Base-by-base conservation (phyloP, 2,329 filamentous ascomycete genomes). In the Nannizzia gypsea region DNA sequence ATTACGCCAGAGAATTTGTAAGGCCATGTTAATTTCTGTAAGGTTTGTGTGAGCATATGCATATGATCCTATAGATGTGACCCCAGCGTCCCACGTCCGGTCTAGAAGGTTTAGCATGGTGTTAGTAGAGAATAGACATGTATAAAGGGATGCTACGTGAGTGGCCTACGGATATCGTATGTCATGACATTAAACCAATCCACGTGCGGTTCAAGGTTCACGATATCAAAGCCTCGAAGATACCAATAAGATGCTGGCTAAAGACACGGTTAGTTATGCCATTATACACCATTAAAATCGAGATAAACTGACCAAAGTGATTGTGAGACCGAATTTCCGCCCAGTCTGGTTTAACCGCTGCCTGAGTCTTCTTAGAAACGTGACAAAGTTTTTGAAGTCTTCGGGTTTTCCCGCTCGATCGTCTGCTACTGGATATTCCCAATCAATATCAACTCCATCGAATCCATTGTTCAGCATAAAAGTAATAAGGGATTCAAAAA, bases 381-480 rank as follows among this genome's bases (percentile, higher is more conserved):
- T 61, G 3, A 52, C 58, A 42, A 68, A 72, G 60, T 77, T 74
- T 0, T 60, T 61, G 44, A 62, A 68, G 46, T 80, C 77, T 1
- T 66, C 69, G 0, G 66, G 34, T 15, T 59, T 63, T 2, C 78
- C 77, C 3, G 66, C 66, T 3, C 75, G 68, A 28, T 75, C 73
- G 17, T 70, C 67, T 2, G 76, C 74, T 13, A 40, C 36, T 11
- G 36, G 36, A 9, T 40, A 40, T 40, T 40, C 36, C 36, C 36
- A 40, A 9, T 80, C 75, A 17, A 80, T 64, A 57, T 80, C 77
- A 1, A 78, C 67, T 3, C 76, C 76, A 61, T 76, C 73, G 58
- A 80, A 78, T 1, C 67, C 68, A 62, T 77, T 77, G 6, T 66
- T 70, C 1, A 64, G 26, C 66, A 80, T 70, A 63, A 80, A 79